phyloP scores from a whole-genome alignment of 768 basidiomycete genomes.

The Serendipita sp. region DNA sequence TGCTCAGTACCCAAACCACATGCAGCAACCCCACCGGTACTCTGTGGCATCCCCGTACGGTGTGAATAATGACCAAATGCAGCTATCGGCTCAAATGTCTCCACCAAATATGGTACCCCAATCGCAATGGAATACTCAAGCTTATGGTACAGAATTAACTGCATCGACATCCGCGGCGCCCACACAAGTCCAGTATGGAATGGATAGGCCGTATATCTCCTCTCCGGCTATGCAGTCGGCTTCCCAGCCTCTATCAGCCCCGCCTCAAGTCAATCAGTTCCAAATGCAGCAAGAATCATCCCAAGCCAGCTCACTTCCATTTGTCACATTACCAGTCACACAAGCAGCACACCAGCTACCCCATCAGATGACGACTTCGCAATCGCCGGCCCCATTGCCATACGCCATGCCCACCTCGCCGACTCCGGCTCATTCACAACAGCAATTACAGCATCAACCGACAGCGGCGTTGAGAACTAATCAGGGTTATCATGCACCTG shows the following conservation, averaged over 20 bases:
- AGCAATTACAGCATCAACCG: slow-evolving; percentile 1
- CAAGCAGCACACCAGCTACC: no score
- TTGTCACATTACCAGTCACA: slow-evolving; percentile 15
- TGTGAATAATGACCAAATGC: slow-evolving; percentile 13
- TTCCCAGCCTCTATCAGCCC: slow-evolving; percentile 1
- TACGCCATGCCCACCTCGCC: slow-evolving; percentile 9
- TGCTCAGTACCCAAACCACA: not conserved
- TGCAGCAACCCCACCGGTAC: not conserved
- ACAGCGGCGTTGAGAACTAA: not conserved
- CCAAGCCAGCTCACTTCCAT: slow-evolving; percentile 17
- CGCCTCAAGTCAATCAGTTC: slow-evolving; percentile 9
- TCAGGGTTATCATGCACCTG: not conserved
- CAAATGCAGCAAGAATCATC: slow-evolving; percentile 11
- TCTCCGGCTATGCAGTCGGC: slow-evolving; percentile 13
- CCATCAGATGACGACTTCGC: slow-evolving; percentile 15
- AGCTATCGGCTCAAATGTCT: slow-evolving; percentile 20
- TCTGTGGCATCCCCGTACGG: slow-evolving; percentile 10
- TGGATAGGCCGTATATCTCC: slow-evolving; percentile 13
- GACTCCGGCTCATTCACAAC: slow-evolving; percentile 14
- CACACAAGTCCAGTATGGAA: slow-evolving; percentile 12
- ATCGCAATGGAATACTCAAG: slow-evolving; percentile 14
- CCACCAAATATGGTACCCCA: not conserved
- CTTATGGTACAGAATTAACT: not conserved
- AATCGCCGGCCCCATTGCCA: slow-evolving; percentile 12
- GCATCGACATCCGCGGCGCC: not conserved